These are phyloP conservation scores for Populus simonii DNA, from an alignment of 345 rosid genomes.

Conservation along the genomic window DNA sequence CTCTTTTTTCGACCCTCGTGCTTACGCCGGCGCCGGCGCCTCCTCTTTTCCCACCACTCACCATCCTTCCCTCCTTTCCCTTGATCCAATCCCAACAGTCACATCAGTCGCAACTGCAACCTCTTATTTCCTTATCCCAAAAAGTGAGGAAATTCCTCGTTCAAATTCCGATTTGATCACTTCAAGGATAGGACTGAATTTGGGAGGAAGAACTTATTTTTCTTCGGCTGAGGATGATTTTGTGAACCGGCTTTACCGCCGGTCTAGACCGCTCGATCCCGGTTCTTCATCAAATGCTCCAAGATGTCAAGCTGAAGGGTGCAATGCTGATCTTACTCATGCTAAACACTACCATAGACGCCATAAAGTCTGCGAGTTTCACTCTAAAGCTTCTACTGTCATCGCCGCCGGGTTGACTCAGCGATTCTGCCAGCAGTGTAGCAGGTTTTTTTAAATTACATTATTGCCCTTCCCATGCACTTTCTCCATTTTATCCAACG, in stretches of 20 bases:
- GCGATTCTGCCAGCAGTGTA: slow-evolving; percentile 99
- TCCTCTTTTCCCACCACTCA: slow-evolving; percentile 26
- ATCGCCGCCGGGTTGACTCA: slow-evolving; percentile 84
- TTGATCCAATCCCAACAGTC: slow-evolving; percentile 30
- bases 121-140: slow-evolving; percentile 56
- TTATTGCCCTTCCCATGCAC: slow-evolving; percentile 27
- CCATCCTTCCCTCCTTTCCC: slow-evolving; percentile 43
- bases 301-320: slow-evolving; percentile 94
- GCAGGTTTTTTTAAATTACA: slow-evolving; percentile 62
- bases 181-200: slow-evolving; percentile 74
- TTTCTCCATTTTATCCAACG: not conserved
- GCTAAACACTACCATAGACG: slow-evolving; percentile 96
- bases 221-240: slow-evolving; percentile 88
- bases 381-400: slow-evolving; percentile 91
- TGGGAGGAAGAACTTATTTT: slow-evolving; percentile 91
- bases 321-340: slow-evolving; percentile 88
- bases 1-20: slow-evolving; percentile 47
- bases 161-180: slow-evolving; percentile 39
- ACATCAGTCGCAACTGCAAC: slow-evolving; percentile 12
- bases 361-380: slow-evolving; percentile 96
- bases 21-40: slow-evolving; percentile 29
- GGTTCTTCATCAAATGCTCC: slow-evolving; percentile 55
- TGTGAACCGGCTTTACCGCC: slow-evolving; percentile 79
- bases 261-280: slow-evolving; percentile 60
- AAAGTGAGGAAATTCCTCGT: slow-evolving; percentile 60